phyloP scores from a whole-genome alignment of 805 yeast genomes.

The Cyberlindnera subsufficiens region DNA sequence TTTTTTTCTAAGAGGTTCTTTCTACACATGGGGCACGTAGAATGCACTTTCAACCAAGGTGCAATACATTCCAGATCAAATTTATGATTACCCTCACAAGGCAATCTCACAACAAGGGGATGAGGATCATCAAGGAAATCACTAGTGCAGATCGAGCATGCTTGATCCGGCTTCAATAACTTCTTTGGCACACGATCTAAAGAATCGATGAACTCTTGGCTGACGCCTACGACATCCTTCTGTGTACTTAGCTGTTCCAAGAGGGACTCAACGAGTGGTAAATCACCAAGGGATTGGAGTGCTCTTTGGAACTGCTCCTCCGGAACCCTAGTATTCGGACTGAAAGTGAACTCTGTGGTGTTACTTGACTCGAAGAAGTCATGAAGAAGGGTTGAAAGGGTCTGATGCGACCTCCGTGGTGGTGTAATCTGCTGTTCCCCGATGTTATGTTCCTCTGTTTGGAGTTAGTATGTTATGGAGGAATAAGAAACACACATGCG shows the following conservation, averaged over 20 bases:
- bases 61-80: conserved; percentile 89
- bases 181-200: conserved; percentile 62
- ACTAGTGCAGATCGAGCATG: conserved; percentile 83
- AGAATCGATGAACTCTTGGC: conserved; percentile 66
- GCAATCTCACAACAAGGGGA: conserved; percentile 73
- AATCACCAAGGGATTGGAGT: conserved; percentile 11
- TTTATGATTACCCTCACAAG: conserved; percentile 58
- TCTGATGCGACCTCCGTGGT: conserved; percentile 13
- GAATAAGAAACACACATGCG: conserved; percentile 2
- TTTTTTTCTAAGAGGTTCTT: conserved; percentile 55
- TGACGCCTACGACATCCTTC: conserved; percentile 43
- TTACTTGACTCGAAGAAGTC: conserved; percentile 14
- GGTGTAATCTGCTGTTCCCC: conserved; percentile 2
- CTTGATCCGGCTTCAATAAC: conserved; percentile 40
- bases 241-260: conserved; percentile 20
- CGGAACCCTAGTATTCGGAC: conserved; percentile 6
- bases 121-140: conserved; percentile 65
- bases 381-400: conserved; percentile 11
- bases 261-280: conserved; percentile 19
- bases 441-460: conserved; percentile 25
- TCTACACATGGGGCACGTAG: conserved; percentile 85
- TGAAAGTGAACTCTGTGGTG: conserved; percentile 11
- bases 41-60: conserved; percentile 75
- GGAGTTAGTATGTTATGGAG: neutral
- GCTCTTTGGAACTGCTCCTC: conserved; percentile 16